phyloP scores from a whole-genome alignment of 768 basidiomycete genomes.

The Tephrocybe rancida region DNA sequence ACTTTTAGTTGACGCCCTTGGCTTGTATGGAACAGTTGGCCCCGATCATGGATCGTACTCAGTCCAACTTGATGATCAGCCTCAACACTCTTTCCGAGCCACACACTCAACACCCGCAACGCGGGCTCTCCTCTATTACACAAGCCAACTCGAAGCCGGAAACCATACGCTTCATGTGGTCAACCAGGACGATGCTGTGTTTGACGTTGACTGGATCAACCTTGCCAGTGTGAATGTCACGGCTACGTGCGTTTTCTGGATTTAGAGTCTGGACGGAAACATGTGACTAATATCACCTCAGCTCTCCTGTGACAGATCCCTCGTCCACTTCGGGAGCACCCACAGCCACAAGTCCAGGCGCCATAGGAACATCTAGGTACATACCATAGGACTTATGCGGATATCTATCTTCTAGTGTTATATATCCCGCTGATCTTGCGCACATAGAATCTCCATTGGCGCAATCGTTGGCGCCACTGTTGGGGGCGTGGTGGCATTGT shows the following conservation, averaged over 20 bases:
- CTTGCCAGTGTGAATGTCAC: background rate
- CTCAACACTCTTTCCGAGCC: background rate
- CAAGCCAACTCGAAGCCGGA: background rate
- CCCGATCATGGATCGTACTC: conserved; percentile 8
- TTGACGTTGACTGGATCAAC: background rate
- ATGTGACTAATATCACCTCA: too few relatives aligned
- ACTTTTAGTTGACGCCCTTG: background rate
- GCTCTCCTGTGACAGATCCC: too few relatives aligned
- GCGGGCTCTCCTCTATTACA: conserved; percentile 3
- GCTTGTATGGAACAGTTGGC: conserved; percentile 1
- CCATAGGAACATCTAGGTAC: background rate
- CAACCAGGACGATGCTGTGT: background rate
- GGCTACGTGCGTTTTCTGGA: background rate
- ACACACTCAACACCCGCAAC: background rate
- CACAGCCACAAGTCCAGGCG: background rate
- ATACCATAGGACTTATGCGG: background rate
- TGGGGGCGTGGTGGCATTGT: background rate
- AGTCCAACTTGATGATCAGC: conserved; percentile 7
- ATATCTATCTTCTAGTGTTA: background rate
- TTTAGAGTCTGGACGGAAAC: background rate
- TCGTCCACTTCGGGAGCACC: too few relatives aligned
- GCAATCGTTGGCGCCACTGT: background rate
- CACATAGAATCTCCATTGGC: background rate
- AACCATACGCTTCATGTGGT: conserved; percentile 5
- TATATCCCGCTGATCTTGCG: background rate